Base-by-base conservation (phyloP, 352 stramenopile species). In the Phytophthora syringae region DNA sequence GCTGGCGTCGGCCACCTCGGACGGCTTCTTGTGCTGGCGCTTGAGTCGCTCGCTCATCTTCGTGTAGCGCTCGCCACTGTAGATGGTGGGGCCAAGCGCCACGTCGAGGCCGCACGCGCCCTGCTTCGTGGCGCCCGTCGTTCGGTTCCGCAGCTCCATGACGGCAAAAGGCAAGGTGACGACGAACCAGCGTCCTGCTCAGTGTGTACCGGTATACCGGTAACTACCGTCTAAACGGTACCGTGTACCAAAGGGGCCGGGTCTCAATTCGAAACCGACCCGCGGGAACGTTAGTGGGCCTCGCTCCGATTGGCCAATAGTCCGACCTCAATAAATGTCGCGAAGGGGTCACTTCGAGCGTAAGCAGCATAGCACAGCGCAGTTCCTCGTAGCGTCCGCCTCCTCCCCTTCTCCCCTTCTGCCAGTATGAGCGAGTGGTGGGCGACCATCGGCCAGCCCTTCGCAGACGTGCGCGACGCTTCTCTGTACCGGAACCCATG, bases 41-140 rank as follows among this genome's bases (percentile, higher is more conserved):
- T 90, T 90, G 13, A 93, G 60, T 1, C 86, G 80, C 76, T 94
- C 86, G 52, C 80, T 91, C 76, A 90, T 88, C 73, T 94, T 94
- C 51, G 77, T 81, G 69, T 91, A 94, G 53, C 86, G 82, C 70
- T 93, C 86, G 54, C 86, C 86, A 3, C 72, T 85, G 67, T 94
- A 94, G 52, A 94, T 86, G 24, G 84, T 89, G n/a, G 86, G 86
- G 0, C 86, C 86, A 1, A 94, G 70, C 18, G 74, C 52, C 27
- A 94, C 84, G 50, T 94, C 76, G 5, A 75, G 52, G 25, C 78
- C 63, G 16, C 60, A 56, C 9, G 67, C 47, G n/a, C 62, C 58
- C 15, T 73, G 62, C 57, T 81, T 83, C 2, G 67, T 64, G 24
- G 72, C 59, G 28, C 60, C 71, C 2, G 67, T 64, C 12, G 53